A percentile compares a stretch with the other conserved stretches of the same genome.
phyloP scores from a whole-genome alignment of 805 yeast genomes.

The Ogataea philodendri region DNA sequence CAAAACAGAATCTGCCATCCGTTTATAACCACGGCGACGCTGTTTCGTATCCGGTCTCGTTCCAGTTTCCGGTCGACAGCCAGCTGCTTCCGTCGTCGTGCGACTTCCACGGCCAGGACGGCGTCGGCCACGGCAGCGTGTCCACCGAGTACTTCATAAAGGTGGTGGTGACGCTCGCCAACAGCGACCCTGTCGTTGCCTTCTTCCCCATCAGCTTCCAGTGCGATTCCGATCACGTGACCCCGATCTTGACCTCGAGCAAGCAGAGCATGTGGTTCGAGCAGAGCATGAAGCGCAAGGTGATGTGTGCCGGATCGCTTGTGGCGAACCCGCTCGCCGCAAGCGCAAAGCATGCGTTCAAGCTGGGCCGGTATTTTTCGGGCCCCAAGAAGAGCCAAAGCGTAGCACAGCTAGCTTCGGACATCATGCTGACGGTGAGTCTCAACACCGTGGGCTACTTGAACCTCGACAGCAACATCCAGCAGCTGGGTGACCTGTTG shows the following conservation, averaged over 20 bases:
- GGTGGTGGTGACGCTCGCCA: constrained; percentile 9
- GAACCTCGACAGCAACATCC: constrained; percentile 8
- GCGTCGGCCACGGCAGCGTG: constrained; percentile 13
- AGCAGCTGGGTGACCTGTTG: constrained; percentile 7
- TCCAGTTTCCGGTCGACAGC: constrained; percentile 17
- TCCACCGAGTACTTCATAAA: constrained; percentile 16
- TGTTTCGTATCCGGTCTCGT: constrained; percentile 10
- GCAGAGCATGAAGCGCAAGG: constrained; percentile 11
- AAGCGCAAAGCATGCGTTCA: background rate
- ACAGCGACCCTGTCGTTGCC: constrained; percentile 6
- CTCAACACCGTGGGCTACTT: constrained; percentile 10
- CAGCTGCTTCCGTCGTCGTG: constrained; percentile 21
- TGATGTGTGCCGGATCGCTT: constrained; percentile 14
- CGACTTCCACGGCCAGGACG: constrained; percentile 13
- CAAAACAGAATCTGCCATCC: background rate
- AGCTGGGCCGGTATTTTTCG: constrained; percentile 1
- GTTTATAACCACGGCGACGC: constrained; percentile 4
- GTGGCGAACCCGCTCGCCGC: constrained; percentile 13
- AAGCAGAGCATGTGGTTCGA: constrained; percentile 7
- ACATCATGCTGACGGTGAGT: constrained; percentile 10
- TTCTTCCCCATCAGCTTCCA: constrained; percentile 16
- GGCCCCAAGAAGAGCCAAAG: background rate
- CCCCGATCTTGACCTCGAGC: constrained; percentile 1
- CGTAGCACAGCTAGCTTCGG: constrained; percentile 9
- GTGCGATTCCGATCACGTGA: constrained; percentile 13